These are phyloP conservation scores for Mallotus repandus DNA, from an alignment of 441 rosid genomes.

Conservation along the genomic window DNA sequence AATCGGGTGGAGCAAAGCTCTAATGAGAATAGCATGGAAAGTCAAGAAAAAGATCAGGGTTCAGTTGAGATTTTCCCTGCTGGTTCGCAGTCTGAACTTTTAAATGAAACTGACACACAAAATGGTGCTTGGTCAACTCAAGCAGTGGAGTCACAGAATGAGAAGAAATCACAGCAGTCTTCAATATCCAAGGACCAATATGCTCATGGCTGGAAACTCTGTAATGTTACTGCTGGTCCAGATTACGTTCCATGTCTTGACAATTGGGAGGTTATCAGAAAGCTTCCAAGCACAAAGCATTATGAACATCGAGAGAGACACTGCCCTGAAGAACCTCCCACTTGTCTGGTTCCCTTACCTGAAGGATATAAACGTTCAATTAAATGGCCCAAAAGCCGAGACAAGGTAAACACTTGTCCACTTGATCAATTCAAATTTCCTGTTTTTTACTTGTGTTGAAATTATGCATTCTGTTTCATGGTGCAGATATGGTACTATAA, in stretches of 20 bases:
- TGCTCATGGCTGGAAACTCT: constrained; percentile 65
- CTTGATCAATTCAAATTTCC: constrained; percentile 6
- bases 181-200: constrained; percentile 36
- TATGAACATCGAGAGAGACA: constrained; percentile 98
- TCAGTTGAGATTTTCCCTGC: constrained; percentile 64
- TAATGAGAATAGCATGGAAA: constrained; percentile 30
- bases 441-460: constrained; percentile 29
- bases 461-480: constrained; percentile 36
- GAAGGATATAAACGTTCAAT: constrained; percentile 75
- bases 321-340: constrained; percentile 81
- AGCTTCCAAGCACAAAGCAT: constrained; percentile 72
- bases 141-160: constrained; percentile 79
- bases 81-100: constrained; percentile 75
- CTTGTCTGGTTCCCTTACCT: constrained; percentile 83
- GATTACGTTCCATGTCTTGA: constrained; percentile 97
- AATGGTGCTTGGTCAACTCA: constrained; percentile 86
- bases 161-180: constrained; percentile 70
- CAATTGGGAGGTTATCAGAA: constrained; percentile 67
- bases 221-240: constrained; percentile 85
- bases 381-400: constrained; percentile 94
- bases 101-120: constrained; percentile 66
- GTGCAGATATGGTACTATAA: constrained; percentile 91
- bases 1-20: constrained; percentile 28
- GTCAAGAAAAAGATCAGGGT: constrained; percentile 35
- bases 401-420: constrained; percentile 47